Conservation (phyloP, 768 basidiomycete genomes). For the Podaxis mareebaensis region DNA sequence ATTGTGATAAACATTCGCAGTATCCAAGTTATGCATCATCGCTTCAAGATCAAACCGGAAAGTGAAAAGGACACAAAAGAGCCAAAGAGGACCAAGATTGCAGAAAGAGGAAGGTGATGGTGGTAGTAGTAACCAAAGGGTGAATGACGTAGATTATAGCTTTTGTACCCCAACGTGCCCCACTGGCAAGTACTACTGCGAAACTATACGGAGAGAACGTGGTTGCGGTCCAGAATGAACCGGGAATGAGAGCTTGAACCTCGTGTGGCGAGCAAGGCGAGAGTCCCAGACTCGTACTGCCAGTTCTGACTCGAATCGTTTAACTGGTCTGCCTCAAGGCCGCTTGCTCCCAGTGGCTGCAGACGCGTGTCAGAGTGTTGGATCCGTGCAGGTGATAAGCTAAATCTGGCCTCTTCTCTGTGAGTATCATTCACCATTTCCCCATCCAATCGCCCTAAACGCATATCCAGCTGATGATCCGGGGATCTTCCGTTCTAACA, state of each 20-base stretch:
- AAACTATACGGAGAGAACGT: neutral
- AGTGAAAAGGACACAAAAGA: neutral
- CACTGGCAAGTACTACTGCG: neutral
- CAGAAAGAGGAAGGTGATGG: neutral
- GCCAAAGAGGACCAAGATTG: neutral
- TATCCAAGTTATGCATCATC: neutral
- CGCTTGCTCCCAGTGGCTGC: neutral
- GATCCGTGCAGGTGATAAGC: neutral
- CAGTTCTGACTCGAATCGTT: neutral
- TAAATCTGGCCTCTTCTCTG: neutral
- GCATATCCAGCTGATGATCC: neutral
- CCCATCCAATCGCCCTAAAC: neutral
- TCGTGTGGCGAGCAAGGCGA: constrained; percentile 3
- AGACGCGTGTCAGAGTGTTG: neutral
- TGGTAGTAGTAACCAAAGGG: constrained; percentile 2
- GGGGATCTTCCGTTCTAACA: neutral
- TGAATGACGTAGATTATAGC: neutral
- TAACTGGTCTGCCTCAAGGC: neutral
- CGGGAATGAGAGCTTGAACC: neutral
- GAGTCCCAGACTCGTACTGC: neutral
- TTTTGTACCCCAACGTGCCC: constrained; percentile 8
- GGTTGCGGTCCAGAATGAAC: neutral
- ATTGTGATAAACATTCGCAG: neutral
- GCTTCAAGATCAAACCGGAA: neutral
- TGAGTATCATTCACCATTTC: neutral